Evolutionary conservation across 1,284 basidiomycete genomes (phyloP).

Genomic region (Coniferiporia weirii): DNA sequence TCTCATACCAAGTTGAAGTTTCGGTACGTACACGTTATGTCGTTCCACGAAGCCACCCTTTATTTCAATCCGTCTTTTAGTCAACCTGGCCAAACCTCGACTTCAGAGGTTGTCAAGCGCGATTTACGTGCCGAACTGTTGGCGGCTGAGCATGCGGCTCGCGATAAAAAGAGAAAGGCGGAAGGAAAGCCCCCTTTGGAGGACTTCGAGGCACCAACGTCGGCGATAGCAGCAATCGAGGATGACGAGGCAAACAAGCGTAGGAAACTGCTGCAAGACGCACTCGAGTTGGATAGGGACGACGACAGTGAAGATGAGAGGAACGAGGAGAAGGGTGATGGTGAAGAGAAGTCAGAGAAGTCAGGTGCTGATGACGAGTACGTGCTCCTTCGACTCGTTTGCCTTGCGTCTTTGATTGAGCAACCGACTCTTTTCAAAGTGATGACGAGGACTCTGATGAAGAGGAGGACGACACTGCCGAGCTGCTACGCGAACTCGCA

Average conservation of each 20-base stretch:
- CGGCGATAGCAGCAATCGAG: conserved; percentile 29
- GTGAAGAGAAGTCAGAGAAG: conserved; percentile 33
- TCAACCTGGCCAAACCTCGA: conserved; percentile 80
- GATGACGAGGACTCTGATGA: conserved; percentile 54
- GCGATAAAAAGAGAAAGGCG: conserved; percentile 85
- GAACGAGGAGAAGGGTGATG: conserved; percentile 30
- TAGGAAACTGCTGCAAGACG: conserved; percentile 77
- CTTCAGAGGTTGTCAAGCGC: conserved; percentile 66
- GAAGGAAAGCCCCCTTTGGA: conserved; percentile 55
- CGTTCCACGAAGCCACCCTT: not conserved
- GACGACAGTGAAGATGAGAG: conserved; percentile 55
- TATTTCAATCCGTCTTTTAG: conserved; percentile 30
- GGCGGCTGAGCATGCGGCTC: conserved; percentile 76
- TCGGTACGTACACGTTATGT: conserved; percentile 42
- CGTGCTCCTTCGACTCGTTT: conserved; percentile 21
- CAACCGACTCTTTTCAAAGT: conserved; percentile 32
- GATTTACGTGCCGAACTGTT: conserved; percentile 82
- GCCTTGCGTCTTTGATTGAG: conserved; percentile 9
- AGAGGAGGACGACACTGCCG: conserved; percentile 89
- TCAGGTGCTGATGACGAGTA: conserved; percentile 45
- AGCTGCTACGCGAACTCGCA: conserved; percentile 86
- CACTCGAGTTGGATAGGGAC: conserved; percentile 81
- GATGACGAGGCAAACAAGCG: conserved; percentile 72
- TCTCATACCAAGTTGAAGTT: conserved; percentile 96
- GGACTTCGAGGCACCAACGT: conserved; percentile 22